These are phyloP conservation scores for Neonothopanus nambi DNA, from an alignment of 1,284 basidiomycete species.

Conservation along the genomic window DNA sequence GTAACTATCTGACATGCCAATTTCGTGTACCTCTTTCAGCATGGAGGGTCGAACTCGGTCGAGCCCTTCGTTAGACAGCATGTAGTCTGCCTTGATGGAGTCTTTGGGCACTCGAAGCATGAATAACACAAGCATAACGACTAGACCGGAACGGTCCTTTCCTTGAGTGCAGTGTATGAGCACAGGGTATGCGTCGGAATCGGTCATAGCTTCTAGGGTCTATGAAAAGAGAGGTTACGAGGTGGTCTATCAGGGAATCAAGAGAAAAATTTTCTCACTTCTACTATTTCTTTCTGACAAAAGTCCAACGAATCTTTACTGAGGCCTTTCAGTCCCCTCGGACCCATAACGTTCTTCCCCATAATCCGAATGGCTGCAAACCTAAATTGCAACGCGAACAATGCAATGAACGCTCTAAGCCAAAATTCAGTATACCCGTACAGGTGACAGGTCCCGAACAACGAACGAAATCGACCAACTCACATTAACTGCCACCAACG, in stretches of 20 bases:
- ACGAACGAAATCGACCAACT: neutral
- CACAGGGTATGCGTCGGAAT: constrained; percentile 19
- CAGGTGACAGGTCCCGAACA: neutral
- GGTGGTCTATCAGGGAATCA: neutral
- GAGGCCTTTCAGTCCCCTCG: constrained; percentile 19
- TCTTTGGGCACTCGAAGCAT: constrained; percentile 15
- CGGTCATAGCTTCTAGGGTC: constrained; percentile 19
- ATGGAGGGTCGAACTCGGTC: constrained; percentile 18
- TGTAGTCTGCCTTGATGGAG: constrained; percentile 19
- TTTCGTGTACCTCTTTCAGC: constrained; percentile 20
- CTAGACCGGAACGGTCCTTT: constrained; percentile 21
- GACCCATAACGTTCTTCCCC: constrained; percentile 18
- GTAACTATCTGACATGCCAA: constrained; percentile 21
- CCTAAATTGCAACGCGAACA: constrained; percentile 16
- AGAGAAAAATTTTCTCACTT: neutral
- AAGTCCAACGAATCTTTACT: constrained; percentile 20
- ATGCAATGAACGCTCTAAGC: constrained; percentile 18
- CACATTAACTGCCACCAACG: constrained; percentile 21
- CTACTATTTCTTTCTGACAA: constrained; percentile 20
- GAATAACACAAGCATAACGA: constrained; percentile 16
- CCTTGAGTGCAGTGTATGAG: constrained; percentile 23
- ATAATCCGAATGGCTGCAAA: constrained; percentile 20
- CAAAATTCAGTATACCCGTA: neutral
- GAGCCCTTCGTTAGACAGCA: constrained; percentile 19
- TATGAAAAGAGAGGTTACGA: neutral